Evolutionary conservation across 2,329 filamentous ascomycete species (phyloP).

Genomic region (Colletotrichum liriopes): DNA sequence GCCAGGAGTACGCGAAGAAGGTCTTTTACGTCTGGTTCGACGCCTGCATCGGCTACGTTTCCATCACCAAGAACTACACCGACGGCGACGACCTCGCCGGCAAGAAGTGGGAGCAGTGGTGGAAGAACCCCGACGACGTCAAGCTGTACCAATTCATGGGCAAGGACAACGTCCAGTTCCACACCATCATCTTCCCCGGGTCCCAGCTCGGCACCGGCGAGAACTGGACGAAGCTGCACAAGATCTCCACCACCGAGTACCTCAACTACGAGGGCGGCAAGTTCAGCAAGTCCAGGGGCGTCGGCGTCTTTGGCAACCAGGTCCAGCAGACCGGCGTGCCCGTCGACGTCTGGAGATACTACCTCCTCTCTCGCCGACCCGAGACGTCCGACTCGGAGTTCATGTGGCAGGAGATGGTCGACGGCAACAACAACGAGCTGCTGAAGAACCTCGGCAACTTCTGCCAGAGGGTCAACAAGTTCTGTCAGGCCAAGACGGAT

Average conservation of each 20-base stretch:
- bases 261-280: conserved; percentile 92
- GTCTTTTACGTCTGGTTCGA: conserved; percentile 82
- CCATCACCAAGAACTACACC: conserved; percentile 93
- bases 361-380: conserved; percentile 87
- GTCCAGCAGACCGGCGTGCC: conserved; percentile 89
- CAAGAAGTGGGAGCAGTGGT: conserved; percentile 93
- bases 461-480: conserved; percentile 80
- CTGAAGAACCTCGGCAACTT: conserved; percentile 83
- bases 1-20: conserved; percentile 70
- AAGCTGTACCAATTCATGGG: conserved; percentile 96
- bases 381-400: conserved; percentile 92
- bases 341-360: conserved; percentile 94
- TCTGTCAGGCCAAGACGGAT: conserved; percentile 82
- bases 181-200: conserved; percentile 92
- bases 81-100: conserved; percentile 61
- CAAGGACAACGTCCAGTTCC: conserved; percentile 79
- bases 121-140: conserved; percentile 90
- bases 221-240: conserved; percentile 91
- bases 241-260: conserved; percentile 89
- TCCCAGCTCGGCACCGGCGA: conserved; percentile 88
- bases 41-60: conserved; percentile 77
- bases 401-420: conserved; percentile 88
- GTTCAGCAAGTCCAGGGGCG: conserved; percentile 91
- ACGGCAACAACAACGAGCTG: conserved; percentile 91
- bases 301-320: conserved; percentile 93